Evolutionary conservation across 202 grass and related monocot species (phyloP), one percentile per base, ranked within the genome.

Genomic region (Sporobolus alterniflorus): DNA sequence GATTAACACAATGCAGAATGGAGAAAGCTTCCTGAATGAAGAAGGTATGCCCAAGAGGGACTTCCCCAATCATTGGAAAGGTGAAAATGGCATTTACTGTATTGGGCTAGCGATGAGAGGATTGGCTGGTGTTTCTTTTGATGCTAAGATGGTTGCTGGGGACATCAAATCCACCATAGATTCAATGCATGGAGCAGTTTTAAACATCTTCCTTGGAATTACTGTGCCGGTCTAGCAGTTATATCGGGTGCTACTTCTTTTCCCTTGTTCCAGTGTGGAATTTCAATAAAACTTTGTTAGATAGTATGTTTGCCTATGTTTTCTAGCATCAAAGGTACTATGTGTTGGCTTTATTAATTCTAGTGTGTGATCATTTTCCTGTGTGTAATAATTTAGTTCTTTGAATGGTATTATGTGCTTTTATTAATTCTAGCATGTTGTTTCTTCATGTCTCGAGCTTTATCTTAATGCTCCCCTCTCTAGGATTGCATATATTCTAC

Each of bases 1-100:
- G 11, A 56, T 61, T 52, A 30, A 51, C 18, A 17, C 63, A 81
- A 67, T 64, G 51, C 30, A 91, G 86, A 25, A 64, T 43, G 77
- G 79, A 63, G 69, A 25, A 49, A 64, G 44, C 32, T 20, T 88
- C 74, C 63, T 86, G 24, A 74, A 83, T 5, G 67, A 73, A 1
- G 47, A 83, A 69, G 91, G 96, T 36, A 78, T 89, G 69, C 87
- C 93, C 0, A 94, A 78, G 52, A 89, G 82, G 13, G 34, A 41
- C 7, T 85, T 89, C 64, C 89, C 89, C 10, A 40, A 96, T 43
- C 91, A 95, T 3, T 98, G 91, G 93, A 96, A 94, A 78, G 93
- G 96, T 64, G 51, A 32, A 42, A 90, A 92, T 3, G 85, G 93
- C 50, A 66, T 96, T 9, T 98, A 96, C 46, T 89, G 73, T 42